Evolutionary conservation across 768 basidiomycete species (phyloP).

Genomic region (Sistotremastrum suecicum): DNA sequence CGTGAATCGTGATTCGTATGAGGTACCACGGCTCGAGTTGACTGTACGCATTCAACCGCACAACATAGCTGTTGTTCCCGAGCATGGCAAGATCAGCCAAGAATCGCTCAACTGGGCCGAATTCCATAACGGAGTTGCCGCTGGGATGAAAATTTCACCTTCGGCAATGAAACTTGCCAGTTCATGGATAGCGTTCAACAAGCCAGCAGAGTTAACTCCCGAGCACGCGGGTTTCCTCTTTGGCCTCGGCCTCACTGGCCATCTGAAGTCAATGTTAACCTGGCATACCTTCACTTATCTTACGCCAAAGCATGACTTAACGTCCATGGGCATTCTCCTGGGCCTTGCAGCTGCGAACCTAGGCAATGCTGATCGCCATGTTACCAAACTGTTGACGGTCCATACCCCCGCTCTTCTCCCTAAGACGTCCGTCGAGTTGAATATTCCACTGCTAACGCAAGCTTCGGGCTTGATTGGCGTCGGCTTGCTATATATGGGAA

Average conservation of each 20-base stretch:
- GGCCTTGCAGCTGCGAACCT: slow-evolving; percentile 88
- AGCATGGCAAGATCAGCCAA: slow-evolving; percentile 52
- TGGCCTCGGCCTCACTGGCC: slow-evolving; percentile 84
- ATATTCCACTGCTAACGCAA: slow-evolving; percentile 82
- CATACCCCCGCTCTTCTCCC: slow-evolving; percentile 91
- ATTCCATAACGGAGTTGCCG: slow-evolving; percentile 94
- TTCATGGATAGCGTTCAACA: slow-evolving; percentile 95
- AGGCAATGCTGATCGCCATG: slow-evolving; percentile 71
- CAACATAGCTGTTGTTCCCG: slow-evolving; percentile 48
- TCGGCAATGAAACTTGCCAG: slow-evolving; percentile 68
- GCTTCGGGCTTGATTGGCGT: slow-evolving; percentile 78
- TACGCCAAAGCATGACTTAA: slow-evolving; percentile 91
- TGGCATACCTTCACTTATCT: slow-evolving; percentile 95
- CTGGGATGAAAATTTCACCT: slow-evolving; percentile 72
- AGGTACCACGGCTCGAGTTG: slow-evolving; percentile 69
- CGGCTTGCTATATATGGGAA: slow-evolving; percentile 82
- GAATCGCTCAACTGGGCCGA: slow-evolving; percentile 88
- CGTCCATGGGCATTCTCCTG: slow-evolving; percentile 83
- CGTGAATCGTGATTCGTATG: slow-evolving; percentile 64
- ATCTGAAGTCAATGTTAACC: slow-evolving; percentile 76
- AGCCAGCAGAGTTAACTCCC: slow-evolving; percentile 77
- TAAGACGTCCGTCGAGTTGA: slow-evolving; percentile 72
- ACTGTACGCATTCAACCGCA: slow-evolving; percentile 60
- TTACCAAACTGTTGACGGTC: slow-evolving; percentile 83
- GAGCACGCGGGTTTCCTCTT: slow-evolving; percentile 95